Evolutionary conservation across 257 asterid genomes (phyloP).

Genomic region (Capsicum pubescens): DNA sequence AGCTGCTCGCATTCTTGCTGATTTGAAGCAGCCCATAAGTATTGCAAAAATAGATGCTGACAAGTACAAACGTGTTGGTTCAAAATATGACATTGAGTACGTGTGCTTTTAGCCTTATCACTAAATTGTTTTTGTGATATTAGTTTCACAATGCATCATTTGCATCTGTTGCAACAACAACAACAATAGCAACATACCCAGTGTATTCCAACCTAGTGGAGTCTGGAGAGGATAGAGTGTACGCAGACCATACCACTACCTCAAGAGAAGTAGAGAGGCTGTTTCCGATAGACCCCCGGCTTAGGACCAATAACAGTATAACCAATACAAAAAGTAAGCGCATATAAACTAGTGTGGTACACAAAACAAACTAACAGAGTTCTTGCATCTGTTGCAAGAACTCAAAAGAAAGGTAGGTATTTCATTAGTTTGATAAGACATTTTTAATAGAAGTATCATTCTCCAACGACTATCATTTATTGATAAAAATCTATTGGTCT

Average conservation of each 20-base stretch:
- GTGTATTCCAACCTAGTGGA: no score
- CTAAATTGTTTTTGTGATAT: background rate
- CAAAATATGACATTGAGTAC: constrained; percentile 78
- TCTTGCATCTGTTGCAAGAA: no score
- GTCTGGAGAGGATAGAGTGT: no score
- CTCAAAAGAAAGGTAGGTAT: constrained; percentile 4
- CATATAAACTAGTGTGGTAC: no score
- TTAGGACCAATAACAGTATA: no score
- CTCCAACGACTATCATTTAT: background rate
- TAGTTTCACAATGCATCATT: constrained; percentile 7
- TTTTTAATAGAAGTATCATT: background rate
- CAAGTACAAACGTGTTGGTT: constrained; percentile 69
- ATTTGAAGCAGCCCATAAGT: constrained; percentile 70
- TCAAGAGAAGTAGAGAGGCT: no score
- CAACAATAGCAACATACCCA: no score
- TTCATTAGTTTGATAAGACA: background rate
- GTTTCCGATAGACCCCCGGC: no score
- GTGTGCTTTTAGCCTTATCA: constrained; percentile 33
- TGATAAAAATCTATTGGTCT: background rate
- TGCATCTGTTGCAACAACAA: no score
- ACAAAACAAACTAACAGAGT: no score
- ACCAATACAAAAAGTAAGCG: no score
- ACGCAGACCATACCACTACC: no score
- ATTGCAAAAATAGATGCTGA: constrained; percentile 89
- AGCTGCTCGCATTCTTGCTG: constrained; percentile 79